Percentiles rank a stretch among this genome's conserved stretches.
These are phyloP conservation scores for Lobulomyces angularis DNA, from an alignment of 192 early-diverging fungal genomes.

Conservation along the genomic window DNA sequence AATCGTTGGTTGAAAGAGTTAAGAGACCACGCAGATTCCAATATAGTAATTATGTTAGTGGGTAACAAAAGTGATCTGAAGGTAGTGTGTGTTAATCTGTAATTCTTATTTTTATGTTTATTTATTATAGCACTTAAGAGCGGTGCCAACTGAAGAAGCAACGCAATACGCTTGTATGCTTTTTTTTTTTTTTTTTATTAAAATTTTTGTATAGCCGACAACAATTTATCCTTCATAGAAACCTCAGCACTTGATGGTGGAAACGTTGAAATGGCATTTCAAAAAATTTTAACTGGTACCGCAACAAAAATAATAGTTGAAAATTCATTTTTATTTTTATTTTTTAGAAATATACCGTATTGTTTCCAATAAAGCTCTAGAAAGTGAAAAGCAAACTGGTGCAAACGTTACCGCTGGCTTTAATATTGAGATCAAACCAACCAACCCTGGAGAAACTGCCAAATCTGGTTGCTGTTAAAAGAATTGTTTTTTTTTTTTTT, in stretches of 20 bases:
- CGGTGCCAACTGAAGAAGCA: constrained; percentile 94
- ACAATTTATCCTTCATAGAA: constrained; percentile 92
- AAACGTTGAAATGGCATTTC: constrained; percentile 94
- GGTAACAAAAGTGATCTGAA: constrained; percentile 88
- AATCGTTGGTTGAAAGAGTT: constrained; percentile 97
- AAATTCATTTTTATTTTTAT: constrained; percentile 5
- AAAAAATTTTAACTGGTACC: constrained; percentile 83
- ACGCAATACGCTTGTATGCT: constrained; percentile 87
- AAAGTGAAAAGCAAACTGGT: constrained; percentile 59
- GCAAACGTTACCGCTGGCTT: no score
- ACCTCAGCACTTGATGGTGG: constrained; percentile 92
- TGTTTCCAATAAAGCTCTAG: constrained; percentile 91
- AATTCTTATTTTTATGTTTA: no score
- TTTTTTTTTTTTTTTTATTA: not conserved
- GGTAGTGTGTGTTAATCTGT: no score
- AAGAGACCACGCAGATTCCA: constrained; percentile 53
- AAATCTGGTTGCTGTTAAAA: no score
- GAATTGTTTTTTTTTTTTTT: no score
- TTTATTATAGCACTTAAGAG: constrained; percentile 85
- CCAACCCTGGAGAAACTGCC: no score
- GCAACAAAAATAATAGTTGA: not conserved
- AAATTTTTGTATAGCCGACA: constrained; percentile 52
- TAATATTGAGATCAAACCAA: no score
- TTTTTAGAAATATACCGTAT: constrained; percentile 82
- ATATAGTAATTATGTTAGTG: constrained; percentile 98